Percentiles rank a stretch among this genome's conserved stretches.
Conservation (phyloP, 2,329 filamentous ascomycete genomes). For the Aspergillus carbonarius region DNA sequence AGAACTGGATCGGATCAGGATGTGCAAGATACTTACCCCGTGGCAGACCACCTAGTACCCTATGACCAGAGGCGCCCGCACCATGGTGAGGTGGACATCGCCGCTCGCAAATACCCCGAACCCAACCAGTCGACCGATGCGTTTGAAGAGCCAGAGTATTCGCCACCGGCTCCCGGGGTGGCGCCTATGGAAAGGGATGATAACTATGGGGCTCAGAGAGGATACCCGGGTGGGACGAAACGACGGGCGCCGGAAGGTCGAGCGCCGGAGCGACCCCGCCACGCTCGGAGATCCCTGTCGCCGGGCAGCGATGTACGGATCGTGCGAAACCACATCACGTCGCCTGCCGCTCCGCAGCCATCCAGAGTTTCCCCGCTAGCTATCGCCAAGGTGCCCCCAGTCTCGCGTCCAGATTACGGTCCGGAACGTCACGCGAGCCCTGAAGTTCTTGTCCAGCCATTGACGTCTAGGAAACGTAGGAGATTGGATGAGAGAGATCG, state of each 20-base stretch:
- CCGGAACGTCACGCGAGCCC: conserved; percentile 44
- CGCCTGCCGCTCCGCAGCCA: conserved; percentile 72
- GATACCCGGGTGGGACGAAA: conserved; percentile 33
- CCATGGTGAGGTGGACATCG: conserved; percentile 20
- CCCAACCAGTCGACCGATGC: conserved; percentile 31
- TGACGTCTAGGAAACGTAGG: conserved; percentile 54
- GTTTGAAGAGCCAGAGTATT: conserved; percentile 50
- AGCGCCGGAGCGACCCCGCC: conserved; percentile 41
- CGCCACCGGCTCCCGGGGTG: conserved; percentile 45
- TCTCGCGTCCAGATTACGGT: conserved; percentile 43
- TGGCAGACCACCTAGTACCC: conserved; percentile 36
- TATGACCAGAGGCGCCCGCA: conserved; percentile 32
- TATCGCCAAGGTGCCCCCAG: conserved; percentile 50
- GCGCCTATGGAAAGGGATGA: conserved; percentile 32
- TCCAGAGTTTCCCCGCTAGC: conserved; percentile 64
- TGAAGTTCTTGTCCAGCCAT: conserved; percentile 39
- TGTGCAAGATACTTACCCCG: conserved; percentile 40
- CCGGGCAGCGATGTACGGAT: conserved; percentile 57
- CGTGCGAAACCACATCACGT: conserved; percentile 70
- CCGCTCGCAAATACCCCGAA: conserved; percentile 22
- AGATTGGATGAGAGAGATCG: conserved; percentile 43
- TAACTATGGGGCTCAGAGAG: conserved; percentile 25
- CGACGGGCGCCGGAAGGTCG: conserved; percentile 40
- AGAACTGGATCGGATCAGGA: conserved; percentile 38
- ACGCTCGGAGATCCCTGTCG: conserved; percentile 40